Base-by-base conservation (phyloP, 345 rosid species). In the Salix koriyanagi region DNA sequence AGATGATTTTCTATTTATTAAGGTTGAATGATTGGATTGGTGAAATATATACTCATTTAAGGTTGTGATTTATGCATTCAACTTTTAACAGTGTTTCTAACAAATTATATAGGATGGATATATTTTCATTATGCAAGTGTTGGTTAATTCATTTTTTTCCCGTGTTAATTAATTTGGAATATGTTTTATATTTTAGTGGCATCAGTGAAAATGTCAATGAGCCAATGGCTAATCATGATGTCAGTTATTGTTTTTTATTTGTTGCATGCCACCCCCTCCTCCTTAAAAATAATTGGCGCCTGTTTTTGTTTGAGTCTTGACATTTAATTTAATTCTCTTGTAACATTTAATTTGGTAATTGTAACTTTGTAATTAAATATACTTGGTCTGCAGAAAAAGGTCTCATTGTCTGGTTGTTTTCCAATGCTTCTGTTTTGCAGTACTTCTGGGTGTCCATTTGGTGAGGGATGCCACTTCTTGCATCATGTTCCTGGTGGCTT, bases 401-500 rank as follows among this genome's bases (percentile, higher is more conserved):
- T 32, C 70, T 73, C 12, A 48, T 15, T 16, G n/a, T 56, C 12
- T 60, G 7, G 44, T 44, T 9, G 13, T 8, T 28, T 15, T 61
- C 48, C 39, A 36, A 37, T 26, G 36, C 8, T 13, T 77, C 74
- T 39, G 69, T 71, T 68, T 79, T 90, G 85, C 94, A 94, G 98
- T 81, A 92, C 94, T 73, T 89, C 97, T 71, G 98, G 99, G 32
- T 96, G 99, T 81, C 97, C 96, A 71, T 96, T 96, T 70, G 98
- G 99, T 70, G 99, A 96, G 84, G 91, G 94, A 72, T 96, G 99
- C 69, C 99, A 96, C 80, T 96, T 96, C 83, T 75, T 91, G 90
- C 99, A 96, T 78, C 87, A 91, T 75, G 97, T 94, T 78, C 99
- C 99, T 2, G 99, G 99, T 72, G 99, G 99, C 73, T 84, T 85